These are phyloP conservation scores for Chara braunii DNA, from an alignment of 139 green algal species.

Conservation along the genomic window DNA sequence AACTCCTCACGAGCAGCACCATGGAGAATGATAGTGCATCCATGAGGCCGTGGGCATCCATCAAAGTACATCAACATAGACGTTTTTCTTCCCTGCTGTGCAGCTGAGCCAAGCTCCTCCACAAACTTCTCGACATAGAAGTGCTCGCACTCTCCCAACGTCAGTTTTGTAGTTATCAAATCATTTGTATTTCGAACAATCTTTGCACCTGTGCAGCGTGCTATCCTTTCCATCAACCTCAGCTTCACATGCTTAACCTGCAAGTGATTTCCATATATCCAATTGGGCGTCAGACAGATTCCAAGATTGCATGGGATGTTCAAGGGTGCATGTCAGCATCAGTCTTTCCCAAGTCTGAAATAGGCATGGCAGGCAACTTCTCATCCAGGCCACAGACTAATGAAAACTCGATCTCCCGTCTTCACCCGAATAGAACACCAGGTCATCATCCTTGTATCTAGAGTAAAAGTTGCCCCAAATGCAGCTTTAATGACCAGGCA, in stretches of 20 bases:
- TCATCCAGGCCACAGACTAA: no score
- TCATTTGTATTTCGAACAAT: background rate
- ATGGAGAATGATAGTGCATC: constrained; percentile 55
- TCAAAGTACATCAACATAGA: constrained; percentile 69
- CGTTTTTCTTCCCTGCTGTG: constrained; percentile 13
- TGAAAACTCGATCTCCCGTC: no score
- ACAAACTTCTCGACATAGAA: constrained; percentile 33
- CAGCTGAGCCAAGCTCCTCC: constrained; percentile 10
- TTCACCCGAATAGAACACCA: no score
- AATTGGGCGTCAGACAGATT: no score
- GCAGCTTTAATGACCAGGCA: no score
- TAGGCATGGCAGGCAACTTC: no score
- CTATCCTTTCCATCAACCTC: constrained; percentile 60
- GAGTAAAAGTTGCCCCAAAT: no score
- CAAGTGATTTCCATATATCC: no score
- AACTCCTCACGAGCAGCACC: constrained; percentile 18
- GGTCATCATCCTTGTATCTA: no score
- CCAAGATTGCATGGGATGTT: no score
- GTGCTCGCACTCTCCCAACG: constrained; percentile 12
- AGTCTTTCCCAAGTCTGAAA: no score
- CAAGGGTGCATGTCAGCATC: no score
- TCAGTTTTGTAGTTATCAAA: background rate
- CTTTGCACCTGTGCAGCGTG: constrained; percentile 21
- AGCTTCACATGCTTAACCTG: constrained; percentile 64
- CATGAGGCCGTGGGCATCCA: constrained; percentile 54